phyloP scores from a whole-genome alignment of 805 yeast species.

The Grigorovia transvaalensis region DNA sequence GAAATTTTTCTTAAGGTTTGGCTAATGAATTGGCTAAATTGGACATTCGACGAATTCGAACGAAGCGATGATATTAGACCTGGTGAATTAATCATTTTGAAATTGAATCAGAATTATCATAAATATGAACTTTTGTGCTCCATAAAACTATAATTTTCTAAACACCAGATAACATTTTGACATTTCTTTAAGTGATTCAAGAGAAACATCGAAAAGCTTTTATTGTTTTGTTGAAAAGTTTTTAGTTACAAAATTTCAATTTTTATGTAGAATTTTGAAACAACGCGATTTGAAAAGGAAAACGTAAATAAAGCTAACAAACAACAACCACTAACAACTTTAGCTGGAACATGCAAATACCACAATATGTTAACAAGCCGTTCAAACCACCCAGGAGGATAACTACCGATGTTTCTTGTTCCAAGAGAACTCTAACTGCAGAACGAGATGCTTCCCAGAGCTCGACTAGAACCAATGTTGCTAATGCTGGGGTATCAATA shows the following conservation, averaged over 20 bases:
- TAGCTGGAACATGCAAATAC: conserved; percentile 12
- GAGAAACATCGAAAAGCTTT: no score
- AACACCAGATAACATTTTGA: no score
- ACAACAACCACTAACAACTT: background rate
- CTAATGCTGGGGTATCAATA: background rate
- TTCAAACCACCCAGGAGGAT: conserved; percentile 39
- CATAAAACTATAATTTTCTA: background rate
- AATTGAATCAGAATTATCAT: conserved; percentile 37
- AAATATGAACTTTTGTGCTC: conserved; percentile 30
- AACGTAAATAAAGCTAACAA: background rate
- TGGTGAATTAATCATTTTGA: conserved; percentile 74
- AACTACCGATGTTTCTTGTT: background rate
- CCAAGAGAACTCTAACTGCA: background rate
- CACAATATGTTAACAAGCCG: conserved; percentile 34
- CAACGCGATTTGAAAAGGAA: background rate
- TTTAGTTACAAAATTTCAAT: no score
- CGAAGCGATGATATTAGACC: conserved; percentile 70
- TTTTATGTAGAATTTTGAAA: no score
- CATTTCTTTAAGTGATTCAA: no score
- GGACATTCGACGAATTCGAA: conserved; percentile 86
- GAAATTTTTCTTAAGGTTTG: conserved; percentile 95
- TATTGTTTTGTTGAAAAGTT: no score
- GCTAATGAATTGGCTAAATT: conserved; percentile 84
- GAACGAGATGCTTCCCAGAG: no score
- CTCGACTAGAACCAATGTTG: no score